phyloP scores from a whole-genome alignment of 2,329 filamentous ascomycete species.

The Periconia macrospinosa region DNA sequence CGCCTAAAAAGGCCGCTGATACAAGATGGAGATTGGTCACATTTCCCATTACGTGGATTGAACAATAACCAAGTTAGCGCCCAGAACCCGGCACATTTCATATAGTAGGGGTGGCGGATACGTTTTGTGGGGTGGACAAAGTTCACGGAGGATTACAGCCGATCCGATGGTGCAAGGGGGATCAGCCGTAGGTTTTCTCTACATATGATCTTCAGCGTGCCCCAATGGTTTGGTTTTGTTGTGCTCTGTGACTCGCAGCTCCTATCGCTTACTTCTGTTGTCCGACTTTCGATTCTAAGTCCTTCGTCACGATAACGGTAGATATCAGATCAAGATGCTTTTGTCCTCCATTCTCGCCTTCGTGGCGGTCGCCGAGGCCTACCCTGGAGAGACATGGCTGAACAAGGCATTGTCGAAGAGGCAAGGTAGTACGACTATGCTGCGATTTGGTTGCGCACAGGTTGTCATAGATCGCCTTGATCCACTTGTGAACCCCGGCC shows the following conservation, averaged over 20 bases:
- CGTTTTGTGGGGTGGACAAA: not conserved
- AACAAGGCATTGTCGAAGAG: slow-evolving; percentile 9
- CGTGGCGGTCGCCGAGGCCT: slow-evolving; percentile 20
- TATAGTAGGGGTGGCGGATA: not conserved
- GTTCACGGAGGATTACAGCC: not conserved
- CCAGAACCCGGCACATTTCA: not conserved
- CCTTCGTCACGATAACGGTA: not conserved
- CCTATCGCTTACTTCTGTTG: not conserved
- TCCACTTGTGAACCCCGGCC: slow-evolving; percentile 41
- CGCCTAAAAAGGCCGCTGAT: not conserved
- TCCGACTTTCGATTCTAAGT: not conserved
- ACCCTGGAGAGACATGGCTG: slow-evolving; percentile 16
- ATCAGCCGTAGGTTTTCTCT: not conserved
- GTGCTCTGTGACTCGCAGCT: not conserved
- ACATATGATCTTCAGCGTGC: not conserved
- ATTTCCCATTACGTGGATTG: not conserved
- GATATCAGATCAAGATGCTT: slow-evolving; percentile 19
- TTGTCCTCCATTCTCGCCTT: slow-evolving; percentile 23
- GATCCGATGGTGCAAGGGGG: not conserved
- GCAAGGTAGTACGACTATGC: slow-evolving; percentile 30
- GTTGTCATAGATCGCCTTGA: slow-evolving; percentile 36
- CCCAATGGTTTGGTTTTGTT: not conserved
- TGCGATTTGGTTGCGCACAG: slow-evolving; percentile 37
- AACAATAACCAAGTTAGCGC: not conserved
- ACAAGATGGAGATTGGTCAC: not conserved